phyloP scores from a whole-genome alignment of 2,329 filamentous ascomycete species.

The Curvularia lunata region DNA sequence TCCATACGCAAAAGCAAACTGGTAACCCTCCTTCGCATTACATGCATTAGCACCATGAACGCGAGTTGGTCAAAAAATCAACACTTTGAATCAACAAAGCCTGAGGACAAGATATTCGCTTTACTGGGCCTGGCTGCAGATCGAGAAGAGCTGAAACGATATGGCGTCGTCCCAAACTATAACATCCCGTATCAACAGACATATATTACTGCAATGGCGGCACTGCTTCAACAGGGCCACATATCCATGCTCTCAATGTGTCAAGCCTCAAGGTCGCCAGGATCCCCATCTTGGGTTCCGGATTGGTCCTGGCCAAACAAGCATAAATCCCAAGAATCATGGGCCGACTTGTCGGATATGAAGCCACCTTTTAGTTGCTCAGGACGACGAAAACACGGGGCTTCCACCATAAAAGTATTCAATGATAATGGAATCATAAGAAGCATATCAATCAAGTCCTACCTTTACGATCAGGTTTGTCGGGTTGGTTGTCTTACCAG shows the following conservation, averaged over 20 bases:
- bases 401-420: not conserved
- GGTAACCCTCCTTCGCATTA: constrained; percentile 3
- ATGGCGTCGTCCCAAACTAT: constrained; percentile 17
- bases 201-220: constrained; percentile 3
- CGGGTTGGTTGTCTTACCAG: not conserved
- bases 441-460: not conserved
- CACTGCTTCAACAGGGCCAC: not conserved
- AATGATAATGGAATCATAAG: not conserved
- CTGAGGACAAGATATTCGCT: constrained; percentile 25
- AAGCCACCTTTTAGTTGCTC: not conserved
- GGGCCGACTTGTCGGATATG: not conserved
- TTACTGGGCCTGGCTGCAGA: constrained; percentile 23
- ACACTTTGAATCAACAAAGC: constrained; percentile 19
- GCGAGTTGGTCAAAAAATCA: not conserved
- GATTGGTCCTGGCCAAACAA: constrained; percentile 3
- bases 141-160: constrained; percentile 14
- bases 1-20: not conserved
- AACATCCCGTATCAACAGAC: not conserved
- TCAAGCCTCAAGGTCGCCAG: not conserved
- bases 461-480: not conserved
- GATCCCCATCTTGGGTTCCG: constrained; percentile 1
- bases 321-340: not conserved
- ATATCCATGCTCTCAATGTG: constrained; percentile 2
- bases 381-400: not conserved
- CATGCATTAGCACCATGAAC: constrained; percentile 1